A percentile compares a stretch with the other conserved stretches of the same genome.
Evolutionary conservation across 2,329 filamentous ascomycete species (phyloP).

Genomic region (Colletotrichum tanaceti): DNA sequence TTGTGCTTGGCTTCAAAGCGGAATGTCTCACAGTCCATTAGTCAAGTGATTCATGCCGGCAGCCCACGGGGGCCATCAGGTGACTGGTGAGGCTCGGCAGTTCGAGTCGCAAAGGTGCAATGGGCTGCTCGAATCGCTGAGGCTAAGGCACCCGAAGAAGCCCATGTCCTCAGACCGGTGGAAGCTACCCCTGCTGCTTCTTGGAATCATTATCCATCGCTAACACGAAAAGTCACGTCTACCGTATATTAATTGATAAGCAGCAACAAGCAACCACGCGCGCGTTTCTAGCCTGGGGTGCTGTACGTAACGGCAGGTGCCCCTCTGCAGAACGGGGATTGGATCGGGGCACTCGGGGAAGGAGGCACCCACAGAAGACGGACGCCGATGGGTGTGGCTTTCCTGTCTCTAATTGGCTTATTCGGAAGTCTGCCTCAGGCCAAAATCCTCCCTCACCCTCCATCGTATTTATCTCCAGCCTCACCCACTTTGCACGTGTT

Average conservation of each 20-base stretch:
- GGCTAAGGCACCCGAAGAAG: constrained; percentile 11
- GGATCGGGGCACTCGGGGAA: constrained; percentile 39
- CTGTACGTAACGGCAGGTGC: constrained; percentile 36
- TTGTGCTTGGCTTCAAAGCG: constrained; percentile 25
- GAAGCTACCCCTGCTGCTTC: constrained; percentile 22
- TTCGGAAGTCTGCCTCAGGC: constrained; percentile 37
- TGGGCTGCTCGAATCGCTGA: constrained; percentile 3
- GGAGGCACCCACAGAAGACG: constrained; percentile 27
- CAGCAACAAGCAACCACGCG: constrained; percentile 25
- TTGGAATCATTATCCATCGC: constrained; percentile 9
- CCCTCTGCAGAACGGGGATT: constrained; percentile 37
- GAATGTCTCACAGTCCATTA: constrained; percentile 40
- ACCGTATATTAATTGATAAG: constrained; percentile 19
- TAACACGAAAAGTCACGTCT: not conserved
- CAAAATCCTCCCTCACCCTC: constrained; percentile 18
- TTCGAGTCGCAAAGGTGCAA: constrained; percentile 23
- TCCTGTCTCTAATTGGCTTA: constrained; percentile 34
- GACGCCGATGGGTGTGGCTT: constrained; percentile 29
- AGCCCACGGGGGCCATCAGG: constrained; percentile 38
- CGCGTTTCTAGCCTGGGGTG: constrained; percentile 10
- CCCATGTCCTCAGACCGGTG: constrained; percentile 24
- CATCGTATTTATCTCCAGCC: constrained; percentile 51
- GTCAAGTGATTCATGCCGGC: constrained; percentile 41
- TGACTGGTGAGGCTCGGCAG: constrained; percentile 41
- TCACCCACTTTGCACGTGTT: constrained; percentile 56